Conservation (phyloP, 352 stramenopile species). For the Phytopythium vexans region DNA sequence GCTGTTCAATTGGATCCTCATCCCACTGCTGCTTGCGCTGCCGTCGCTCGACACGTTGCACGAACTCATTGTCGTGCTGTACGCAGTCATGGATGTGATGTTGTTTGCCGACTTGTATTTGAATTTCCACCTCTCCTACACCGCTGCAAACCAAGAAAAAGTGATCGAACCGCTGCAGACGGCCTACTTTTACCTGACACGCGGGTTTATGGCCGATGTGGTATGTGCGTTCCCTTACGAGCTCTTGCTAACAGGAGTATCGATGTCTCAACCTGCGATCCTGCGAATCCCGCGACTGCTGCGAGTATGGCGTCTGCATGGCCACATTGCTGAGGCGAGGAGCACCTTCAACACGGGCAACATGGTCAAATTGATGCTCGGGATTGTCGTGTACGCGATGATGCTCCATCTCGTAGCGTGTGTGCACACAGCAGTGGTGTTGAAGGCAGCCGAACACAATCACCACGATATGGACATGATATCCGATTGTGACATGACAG, state of each 20-base stretch:
- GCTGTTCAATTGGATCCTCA: conserved; percentile 31
- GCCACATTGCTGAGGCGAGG: conserved; percentile 36
- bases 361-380: conserved; percentile 7
- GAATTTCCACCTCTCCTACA: conserved; percentile 39
- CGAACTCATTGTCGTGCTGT: conserved; percentile 12
- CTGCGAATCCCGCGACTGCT: conserved; percentile 29
- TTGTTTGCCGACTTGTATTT: conserved; percentile 45
- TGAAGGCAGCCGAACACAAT: no score
- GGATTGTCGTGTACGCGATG: conserved; percentile 12
- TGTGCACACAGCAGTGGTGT: conserved; percentile 8
- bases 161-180: conserved; percentile 17
- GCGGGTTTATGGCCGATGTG: conserved; percentile 28
- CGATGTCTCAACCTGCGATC: conserved; percentile 13
- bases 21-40: conserved; percentile 40
- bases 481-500: no score
- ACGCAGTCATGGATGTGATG: conserved; percentile 28
- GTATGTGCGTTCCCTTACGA: conserved; percentile 42
- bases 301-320: conserved; percentile 29
- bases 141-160: conserved; percentile 18
- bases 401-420: conserved; percentile 29
- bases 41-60: conserved; percentile 19
- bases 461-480: no score
- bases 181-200: conserved; percentile 20
- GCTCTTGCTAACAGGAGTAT: conserved; percentile 13
- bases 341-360: conserved; percentile 13